Conservation (phyloP, 768 basidiomycete species). For the Lenzites betulinus region DNA sequence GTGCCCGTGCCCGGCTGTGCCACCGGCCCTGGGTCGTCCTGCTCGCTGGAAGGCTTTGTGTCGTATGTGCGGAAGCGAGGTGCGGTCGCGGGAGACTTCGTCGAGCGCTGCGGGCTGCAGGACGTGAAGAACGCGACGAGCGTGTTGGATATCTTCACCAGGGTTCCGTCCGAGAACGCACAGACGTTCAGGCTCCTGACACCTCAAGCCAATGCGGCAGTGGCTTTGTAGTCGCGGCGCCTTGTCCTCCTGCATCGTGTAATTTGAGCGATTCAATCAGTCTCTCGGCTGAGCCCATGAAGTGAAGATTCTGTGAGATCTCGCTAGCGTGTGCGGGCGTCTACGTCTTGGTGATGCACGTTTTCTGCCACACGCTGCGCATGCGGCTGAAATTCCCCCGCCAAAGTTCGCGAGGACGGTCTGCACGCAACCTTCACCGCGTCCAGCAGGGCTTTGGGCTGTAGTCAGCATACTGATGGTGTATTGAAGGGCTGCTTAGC, state of each 20-base stretch:
- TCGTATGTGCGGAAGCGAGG: constrained; percentile 34
- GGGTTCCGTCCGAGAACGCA: constrained; percentile 16
- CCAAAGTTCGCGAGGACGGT: too few relatives aligned
- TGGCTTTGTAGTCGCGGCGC: not conserved
- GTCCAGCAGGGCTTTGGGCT: not conserved
- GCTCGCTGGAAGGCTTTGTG: constrained; percentile 39
- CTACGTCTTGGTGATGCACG: too few relatives aligned
- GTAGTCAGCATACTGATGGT: not conserved
- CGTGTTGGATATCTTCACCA: constrained; percentile 26
- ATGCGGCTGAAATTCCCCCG: too few relatives aligned
- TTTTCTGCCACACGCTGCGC: too few relatives aligned
- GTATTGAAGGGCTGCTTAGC: not conserved
- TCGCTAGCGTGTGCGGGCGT: too few relatives aligned
- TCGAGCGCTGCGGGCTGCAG: constrained; percentile 38
- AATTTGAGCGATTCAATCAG: too few relatives aligned
- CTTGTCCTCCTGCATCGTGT: too few relatives aligned
- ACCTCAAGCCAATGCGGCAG: constrained; percentile 10
- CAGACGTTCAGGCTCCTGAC: constrained; percentile 13
- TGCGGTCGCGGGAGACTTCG: constrained; percentile 39
- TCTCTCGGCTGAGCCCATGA: too few relatives aligned
- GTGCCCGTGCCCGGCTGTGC: constrained; percentile 43
- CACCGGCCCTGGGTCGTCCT: constrained; percentile 42
- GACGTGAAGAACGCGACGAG: constrained; percentile 26
- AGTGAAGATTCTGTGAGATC: too few relatives aligned
- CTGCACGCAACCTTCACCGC: not conserved